Conservation (phyloP, 2,329 filamentous ascomycete species). For the Aspergillus ustus region DNA sequence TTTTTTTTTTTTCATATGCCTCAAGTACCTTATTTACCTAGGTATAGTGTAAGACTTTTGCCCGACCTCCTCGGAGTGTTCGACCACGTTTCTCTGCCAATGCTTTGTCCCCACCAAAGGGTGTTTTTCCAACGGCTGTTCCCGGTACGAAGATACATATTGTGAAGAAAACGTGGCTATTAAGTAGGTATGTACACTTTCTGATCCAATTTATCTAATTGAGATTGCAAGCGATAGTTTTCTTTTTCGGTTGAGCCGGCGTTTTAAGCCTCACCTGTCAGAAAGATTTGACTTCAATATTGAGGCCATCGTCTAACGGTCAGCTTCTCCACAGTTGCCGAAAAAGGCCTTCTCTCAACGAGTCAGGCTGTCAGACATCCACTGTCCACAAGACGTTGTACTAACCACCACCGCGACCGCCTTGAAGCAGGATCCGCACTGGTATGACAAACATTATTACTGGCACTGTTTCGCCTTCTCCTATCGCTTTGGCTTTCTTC, state of each 20-base stretch:
- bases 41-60: neutral
- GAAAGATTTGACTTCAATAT: slow-evolving; percentile 6
- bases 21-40: neutral
- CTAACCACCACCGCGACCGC: slow-evolving; percentile 1
- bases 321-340: slow-evolving; percentile 6
- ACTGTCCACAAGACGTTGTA: neutral
- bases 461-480: neutral
- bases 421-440: slow-evolving; percentile 3
- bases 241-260: neutral
- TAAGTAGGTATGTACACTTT: neutral
- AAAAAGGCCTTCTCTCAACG: neutral
- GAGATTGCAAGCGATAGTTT: neutral
- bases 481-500: slow-evolving; percentile 2
- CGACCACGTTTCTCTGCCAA: neutral
- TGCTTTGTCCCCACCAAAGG: neutral
- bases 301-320: neutral
- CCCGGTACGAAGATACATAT: neutral
- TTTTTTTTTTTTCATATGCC: neutral
- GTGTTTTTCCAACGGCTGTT: neutral
- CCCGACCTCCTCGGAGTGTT: neutral
- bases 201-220: neutral
- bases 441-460: neutral
- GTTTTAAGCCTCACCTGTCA: slow-evolving; percentile 14
- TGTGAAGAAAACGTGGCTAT: neutral
- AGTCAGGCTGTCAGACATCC: neutral